These are phyloP conservation scores for Apophysomyces variabilis DNA, from an alignment of 371 early-diverging fungal species.

Conservation along the genomic window DNA sequence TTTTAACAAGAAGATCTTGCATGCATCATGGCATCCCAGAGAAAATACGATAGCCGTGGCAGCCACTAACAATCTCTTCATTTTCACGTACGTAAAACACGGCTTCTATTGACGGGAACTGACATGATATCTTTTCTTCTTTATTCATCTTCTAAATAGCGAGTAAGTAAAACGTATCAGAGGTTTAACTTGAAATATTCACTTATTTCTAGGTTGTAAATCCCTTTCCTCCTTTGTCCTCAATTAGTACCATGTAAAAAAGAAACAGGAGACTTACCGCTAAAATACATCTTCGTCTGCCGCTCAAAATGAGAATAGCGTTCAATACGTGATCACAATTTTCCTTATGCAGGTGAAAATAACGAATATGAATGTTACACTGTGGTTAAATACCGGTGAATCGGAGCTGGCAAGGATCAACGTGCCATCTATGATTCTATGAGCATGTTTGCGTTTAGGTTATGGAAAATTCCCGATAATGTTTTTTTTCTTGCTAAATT, in stretches of 20 bases:
- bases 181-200: neutral
- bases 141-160: neutral
- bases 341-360: too few relatives aligned
- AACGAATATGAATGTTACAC: too few relatives aligned
- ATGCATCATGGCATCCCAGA: conserved; percentile 97
- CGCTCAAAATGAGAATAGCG: neutral
- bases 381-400: too few relatives aligned
- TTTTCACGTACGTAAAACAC: conserved; percentile 73
- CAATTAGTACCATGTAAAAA: neutral
- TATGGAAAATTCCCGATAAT: too few relatives aligned
- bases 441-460: too few relatives aligned
- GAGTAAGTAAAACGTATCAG: neutral
- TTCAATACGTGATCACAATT: too few relatives aligned
- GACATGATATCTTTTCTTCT: neutral
- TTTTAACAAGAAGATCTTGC: conserved; percentile 95
- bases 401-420: too few relatives aligned
- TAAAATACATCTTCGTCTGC: conserved; percentile 83
- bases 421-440: too few relatives aligned
- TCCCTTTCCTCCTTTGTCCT: conserved; percentile 5
- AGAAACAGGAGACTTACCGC: conserved; percentile 74
- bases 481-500: too few relatives aligned
- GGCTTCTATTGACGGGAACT: neutral
- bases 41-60: conserved; percentile 97
- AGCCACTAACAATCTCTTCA: conserved; percentile 97
- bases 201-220: conserved; percentile 41